phyloP scores from a whole-genome alignment of 306 rosid species.

The Luffa aegyptiaca region DNA sequence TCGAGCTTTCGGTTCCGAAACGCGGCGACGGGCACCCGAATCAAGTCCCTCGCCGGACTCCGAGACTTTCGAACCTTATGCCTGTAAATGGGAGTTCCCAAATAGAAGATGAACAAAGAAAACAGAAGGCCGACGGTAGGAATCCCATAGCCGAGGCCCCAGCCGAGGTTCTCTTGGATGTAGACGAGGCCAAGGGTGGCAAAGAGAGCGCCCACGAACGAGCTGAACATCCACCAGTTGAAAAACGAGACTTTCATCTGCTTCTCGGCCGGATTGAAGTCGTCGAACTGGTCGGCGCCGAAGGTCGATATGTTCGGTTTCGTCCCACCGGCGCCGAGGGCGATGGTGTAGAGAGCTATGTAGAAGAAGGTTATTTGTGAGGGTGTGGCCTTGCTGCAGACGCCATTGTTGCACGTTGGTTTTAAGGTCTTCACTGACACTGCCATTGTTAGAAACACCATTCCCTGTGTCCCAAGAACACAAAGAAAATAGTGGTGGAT shows the following conservation, averaged over 20 bases:
- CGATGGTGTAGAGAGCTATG: slow-evolving; percentile 48
- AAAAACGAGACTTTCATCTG: slow-evolving; percentile 54
- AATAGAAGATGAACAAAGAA: slow-evolving; percentile 34
- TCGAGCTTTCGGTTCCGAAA: slow-evolving; percentile 37
- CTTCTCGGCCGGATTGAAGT: slow-evolving; percentile 38
- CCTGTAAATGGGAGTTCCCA: slow-evolving; percentile 57
- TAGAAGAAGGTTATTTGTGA: slow-evolving; percentile 39
- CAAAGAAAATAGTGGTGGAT: neutral
- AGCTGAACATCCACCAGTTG: slow-evolving; percentile 77
- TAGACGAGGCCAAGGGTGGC: slow-evolving; percentile 62
- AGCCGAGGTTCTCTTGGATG: slow-evolving; percentile 65
- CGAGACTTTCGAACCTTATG: slow-evolving; percentile 37
- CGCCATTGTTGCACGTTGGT: slow-evolving; percentile 37
- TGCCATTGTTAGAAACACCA: slow-evolving; percentile 46
- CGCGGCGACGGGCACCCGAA: slow-evolving; percentile 33
- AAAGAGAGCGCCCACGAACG: slow-evolving; percentile 40
- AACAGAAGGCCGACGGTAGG: slow-evolving; percentile 44
- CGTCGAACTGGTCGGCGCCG: slow-evolving; percentile 84
- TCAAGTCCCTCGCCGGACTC: slow-evolving; percentile 32
- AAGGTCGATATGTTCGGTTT: slow-evolving; percentile 69
- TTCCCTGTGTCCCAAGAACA: slow-evolving; percentile 26
- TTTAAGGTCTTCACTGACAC: slow-evolving; percentile 40
- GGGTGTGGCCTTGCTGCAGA: slow-evolving; percentile 38
- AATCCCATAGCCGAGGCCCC: slow-evolving; percentile 65
- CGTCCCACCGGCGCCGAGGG: slow-evolving; percentile 54